These are phyloP conservation scores for Ogataea naganishii DNA, from an alignment of 805 yeast species.

Conservation along the genomic window DNA sequence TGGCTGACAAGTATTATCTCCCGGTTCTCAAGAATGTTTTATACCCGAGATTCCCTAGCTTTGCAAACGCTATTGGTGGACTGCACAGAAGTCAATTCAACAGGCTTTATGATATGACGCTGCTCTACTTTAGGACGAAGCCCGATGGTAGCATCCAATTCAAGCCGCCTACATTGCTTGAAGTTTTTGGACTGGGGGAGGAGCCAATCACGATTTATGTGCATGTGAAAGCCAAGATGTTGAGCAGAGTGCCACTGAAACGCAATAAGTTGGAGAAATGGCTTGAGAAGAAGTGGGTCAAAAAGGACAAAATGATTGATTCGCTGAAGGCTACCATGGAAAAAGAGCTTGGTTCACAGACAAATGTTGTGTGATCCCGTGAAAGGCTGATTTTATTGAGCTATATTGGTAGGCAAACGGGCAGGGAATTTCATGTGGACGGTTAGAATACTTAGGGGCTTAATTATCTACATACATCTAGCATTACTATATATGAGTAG, in stretches of 20 bases:
- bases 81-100: conserved; percentile 31
- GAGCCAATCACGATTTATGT: conserved; percentile 28
- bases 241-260: conserved; percentile 41
- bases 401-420: too few species aligned
- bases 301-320: conserved; percentile 49
- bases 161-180: conserved; percentile 27
- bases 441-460: not conserved
- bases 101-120: conserved; percentile 47
- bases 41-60: conserved; percentile 68
- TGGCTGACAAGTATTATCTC: conserved; percentile 49
- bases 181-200: conserved; percentile 24
- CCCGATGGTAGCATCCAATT: conserved; percentile 13
- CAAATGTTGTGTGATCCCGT: too few species aligned
- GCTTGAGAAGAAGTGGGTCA: conserved; percentile 67
- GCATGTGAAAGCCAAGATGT: conserved; percentile 37
- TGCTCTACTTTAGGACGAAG: conserved; percentile 28
- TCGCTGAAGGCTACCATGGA: conserved; percentile 31
- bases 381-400: too few species aligned
- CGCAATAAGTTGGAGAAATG: conserved; percentile 58
- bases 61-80: conserved; percentile 39
- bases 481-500: conserved; percentile 15
- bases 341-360: too few species aligned
- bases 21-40: conserved; percentile 53
- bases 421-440: too few species aligned
- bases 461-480: conserved; percentile 1